Base-by-base conservation (phyloP, 2,329 filamentous ascomycete genomes). In the Penicillium sp. region DNA sequence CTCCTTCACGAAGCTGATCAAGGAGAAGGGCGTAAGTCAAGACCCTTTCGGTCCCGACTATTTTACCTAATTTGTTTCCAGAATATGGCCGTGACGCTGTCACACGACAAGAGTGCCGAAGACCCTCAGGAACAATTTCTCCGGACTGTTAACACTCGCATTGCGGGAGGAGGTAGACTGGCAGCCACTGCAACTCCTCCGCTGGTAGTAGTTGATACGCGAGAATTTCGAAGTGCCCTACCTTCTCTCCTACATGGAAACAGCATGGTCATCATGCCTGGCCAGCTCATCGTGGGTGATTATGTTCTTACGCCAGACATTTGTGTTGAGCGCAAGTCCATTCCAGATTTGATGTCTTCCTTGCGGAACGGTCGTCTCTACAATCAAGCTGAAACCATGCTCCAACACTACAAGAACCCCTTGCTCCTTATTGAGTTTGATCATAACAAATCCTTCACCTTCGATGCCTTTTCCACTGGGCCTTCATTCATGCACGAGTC, bases 351-450 rank as follows among this genome's bases (percentile, higher is more conserved):
- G 39, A 93, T 97, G 72, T 87, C 87, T 49, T 97, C 91, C 1
- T 91, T 99, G 75, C 87, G 88, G 61, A 92, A 96, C 69, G 94
- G 94, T 10, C 87, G 94, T 2, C 82, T 99, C 12, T 99, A 91
- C 77, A 90, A 85, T 62, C 94, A 99, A 77, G 88, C 89, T 33
- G 93, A 97, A 73, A 86, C 89, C 41, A 97, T 99, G 93, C 88
- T 95, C 52, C 85, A 90, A 69, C 87, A 97, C 75, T 99, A 99
- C 82, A 88, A 88, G 66, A 86, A 75, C 59, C 88, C 91, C 0
- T 90, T 97, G 84, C 84, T 99, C 6, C 84, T 99, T 37, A 97
- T 99, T 66, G 94, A 99, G 72, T 99, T 99, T 70, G 92, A 97
- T 69, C 89, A 96, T 68, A 93, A 96, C 76, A 97, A 96, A 71